Evolutionary conservation across 2,329 filamentous ascomycete species (phyloP), one percentile per base, ranked within the genome.

Genomic region (Dichotomopilus funicola): DNA sequence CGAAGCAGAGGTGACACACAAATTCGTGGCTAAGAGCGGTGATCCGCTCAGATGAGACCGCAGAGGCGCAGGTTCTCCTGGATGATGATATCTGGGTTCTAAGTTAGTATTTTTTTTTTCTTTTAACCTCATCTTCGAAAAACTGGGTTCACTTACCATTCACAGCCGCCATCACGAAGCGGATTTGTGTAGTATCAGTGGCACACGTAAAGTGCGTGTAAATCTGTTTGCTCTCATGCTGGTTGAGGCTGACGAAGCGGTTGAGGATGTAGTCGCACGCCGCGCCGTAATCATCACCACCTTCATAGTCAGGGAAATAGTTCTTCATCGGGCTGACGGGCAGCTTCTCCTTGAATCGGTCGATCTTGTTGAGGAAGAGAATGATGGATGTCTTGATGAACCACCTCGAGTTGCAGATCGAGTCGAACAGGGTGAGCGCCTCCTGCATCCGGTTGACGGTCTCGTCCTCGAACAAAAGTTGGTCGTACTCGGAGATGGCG

Each of bases 141-240:
- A 5, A 34, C n/a, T n/a, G 10, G 13, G 4, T 34, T n/a, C 45
- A 71, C 86, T 68, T 81, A 96, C 91, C 91, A 76, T 99, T 99
- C 69, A 99, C 94, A 64, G 94, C 94, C 60, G 92, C 91, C 94
- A 99, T 99, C 75, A 99, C 94, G 79, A 99, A 97, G 70, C 94
- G 87, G 67, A 99, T 99, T 74, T 99, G 94, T 68, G 94, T 96
- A 36, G 94, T 99, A 71, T 99, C 94, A 49, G 94, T 99, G 59
- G 94, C 94, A 72, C 94, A 97, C 50, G 94, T 99, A 76, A 99
- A 99, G 75, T 97, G 94, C 57, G 94, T 99, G 80, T 99, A 99
- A 72, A 99, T 97, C 74, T 99, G 94, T 81, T 99, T 99, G 54
- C 91, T 96, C 78, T 97, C 94, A 72, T 96, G 92, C 75, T 97